Conservation (phyloP, 768 basidiomycete species). For the Suillus clintonianus region DNA sequence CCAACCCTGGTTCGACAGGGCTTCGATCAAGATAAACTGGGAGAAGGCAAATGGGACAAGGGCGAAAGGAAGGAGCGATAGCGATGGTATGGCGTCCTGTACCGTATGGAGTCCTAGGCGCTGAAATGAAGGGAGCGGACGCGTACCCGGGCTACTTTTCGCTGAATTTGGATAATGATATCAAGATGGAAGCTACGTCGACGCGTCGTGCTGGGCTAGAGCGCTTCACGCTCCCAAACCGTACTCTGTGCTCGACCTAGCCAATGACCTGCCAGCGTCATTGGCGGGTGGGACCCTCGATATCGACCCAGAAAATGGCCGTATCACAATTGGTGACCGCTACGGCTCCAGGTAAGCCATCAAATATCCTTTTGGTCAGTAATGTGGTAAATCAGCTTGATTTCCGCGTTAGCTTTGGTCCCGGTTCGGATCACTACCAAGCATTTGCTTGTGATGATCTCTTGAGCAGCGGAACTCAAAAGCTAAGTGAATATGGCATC, state of each 20-base stretch:
- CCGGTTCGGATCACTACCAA: constrained; percentile 56
- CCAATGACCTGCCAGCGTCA: constrained; percentile 63
- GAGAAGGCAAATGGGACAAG: constrained; percentile 91
- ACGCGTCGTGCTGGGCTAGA: constrained; percentile 70
- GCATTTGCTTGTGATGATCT: constrained; percentile 73
- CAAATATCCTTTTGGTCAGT: not conserved
- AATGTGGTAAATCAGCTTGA: not conserved
- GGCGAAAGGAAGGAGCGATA: constrained; percentile 71
- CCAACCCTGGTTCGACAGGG: constrained; percentile 82
- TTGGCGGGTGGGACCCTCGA: constrained; percentile 64
- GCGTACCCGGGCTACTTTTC: constrained; percentile 72
- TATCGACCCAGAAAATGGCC: constrained; percentile 57
- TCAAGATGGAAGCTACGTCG: constrained; percentile 71
- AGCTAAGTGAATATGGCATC: constrained; percentile 63
- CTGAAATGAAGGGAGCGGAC: constrained; percentile 34
- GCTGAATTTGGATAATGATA: constrained; percentile 62
- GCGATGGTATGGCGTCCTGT: constrained; percentile 47
- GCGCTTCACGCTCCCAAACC: constrained; percentile 71
- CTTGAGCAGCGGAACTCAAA: constrained; percentile 63
- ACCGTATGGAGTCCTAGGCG: not conserved
- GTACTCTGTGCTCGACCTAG: constrained; percentile 66
- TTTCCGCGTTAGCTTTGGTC: constrained; percentile 56
- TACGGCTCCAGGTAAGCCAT: constrained; percentile 60
- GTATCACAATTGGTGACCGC: constrained; percentile 60
- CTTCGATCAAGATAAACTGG: constrained; percentile 93